Evolutionary conservation across 2,329 filamentous ascomycete genomes (phyloP).

Genomic region (Pezicula radicicola): DNA sequence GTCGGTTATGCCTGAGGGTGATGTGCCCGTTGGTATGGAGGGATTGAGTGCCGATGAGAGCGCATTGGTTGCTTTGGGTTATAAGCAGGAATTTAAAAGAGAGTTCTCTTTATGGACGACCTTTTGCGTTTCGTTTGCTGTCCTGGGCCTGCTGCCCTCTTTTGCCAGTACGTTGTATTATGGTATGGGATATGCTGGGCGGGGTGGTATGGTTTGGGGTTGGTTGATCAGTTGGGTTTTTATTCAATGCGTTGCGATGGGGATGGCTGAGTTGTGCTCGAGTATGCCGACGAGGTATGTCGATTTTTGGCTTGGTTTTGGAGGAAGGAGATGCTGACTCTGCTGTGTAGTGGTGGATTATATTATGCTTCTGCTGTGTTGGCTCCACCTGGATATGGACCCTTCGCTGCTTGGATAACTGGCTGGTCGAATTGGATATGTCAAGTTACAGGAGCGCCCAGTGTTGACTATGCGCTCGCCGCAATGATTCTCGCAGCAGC

Average conservation of each 20-base stretch:
- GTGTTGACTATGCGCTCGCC: conserved; percentile 63
- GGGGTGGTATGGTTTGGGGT: conserved; percentile 70
- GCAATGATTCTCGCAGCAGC: conserved; percentile 70
- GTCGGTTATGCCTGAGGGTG: conserved; percentile 45
- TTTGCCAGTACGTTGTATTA: conserved; percentile 72
- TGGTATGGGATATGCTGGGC: conserved; percentile 60
- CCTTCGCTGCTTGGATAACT: conserved; percentile 65
- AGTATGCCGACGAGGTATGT: conserved; percentile 65
- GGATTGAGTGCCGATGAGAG: conserved; percentile 54
- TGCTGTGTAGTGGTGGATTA: conserved; percentile 52
- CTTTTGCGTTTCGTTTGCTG: conserved; percentile 72
- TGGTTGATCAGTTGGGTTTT: conserved; percentile 73
- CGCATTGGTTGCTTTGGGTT: conserved; percentile 57
- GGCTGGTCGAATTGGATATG: conserved; percentile 70
- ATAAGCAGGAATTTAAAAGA: conserved; percentile 51
- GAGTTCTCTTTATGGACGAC: conserved; percentile 74
- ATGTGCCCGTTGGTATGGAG: conserved; percentile 41
- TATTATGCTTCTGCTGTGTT: conserved; percentile 74
- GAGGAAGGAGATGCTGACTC: conserved; percentile 3
- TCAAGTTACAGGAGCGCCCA: conserved; percentile 65
- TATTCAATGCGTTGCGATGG: conserved; percentile 67
- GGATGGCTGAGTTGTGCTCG: conserved; percentile 69
- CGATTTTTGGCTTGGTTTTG: background rate
- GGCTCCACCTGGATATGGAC: conserved; percentile 62
- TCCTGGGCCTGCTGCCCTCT: conserved; percentile 67